Evolutionary conservation across 805 yeast genomes (phyloP).

Genomic region (Nakazawaea ambrosiae): DNA sequence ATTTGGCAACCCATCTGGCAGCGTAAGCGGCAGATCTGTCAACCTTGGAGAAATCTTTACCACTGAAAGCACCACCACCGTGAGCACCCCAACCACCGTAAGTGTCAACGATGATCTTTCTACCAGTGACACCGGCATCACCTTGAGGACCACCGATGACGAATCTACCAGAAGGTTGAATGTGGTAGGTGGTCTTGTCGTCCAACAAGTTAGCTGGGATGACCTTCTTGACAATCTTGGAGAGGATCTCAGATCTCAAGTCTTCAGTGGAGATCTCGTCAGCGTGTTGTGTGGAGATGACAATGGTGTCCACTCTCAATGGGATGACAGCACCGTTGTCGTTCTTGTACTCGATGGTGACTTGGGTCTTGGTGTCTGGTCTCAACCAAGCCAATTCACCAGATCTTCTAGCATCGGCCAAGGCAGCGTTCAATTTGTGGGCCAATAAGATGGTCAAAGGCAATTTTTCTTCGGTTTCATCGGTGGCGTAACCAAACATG

Average conservation of each 20-base stretch:
- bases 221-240: constrained; percentile 84
- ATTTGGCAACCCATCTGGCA: constrained; percentile 99
- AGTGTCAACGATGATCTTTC: constrained; percentile 98
- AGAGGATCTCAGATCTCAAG: constrained; percentile 68
- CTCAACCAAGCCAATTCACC: constrained; percentile 95
- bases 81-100: constrained; percentile 99
- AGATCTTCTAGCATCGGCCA: constrained; percentile 96
- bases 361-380: constrained; percentile 99
- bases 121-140: constrained; percentile 99
- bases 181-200: constrained; percentile 93
- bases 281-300: constrained; percentile 96
- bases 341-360: constrained; percentile 91
- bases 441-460: constrained; percentile 93
- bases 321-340: constrained; percentile 96
- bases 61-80: constrained; percentile 99
- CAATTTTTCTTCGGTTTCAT: constrained; percentile 95
- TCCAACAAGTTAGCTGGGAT: constrained; percentile 87
- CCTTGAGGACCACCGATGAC: constrained; percentile 99
- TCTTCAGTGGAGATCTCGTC: constrained; percentile 93
- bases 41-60: constrained; percentile 99
- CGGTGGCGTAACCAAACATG: constrained; percentile 99
- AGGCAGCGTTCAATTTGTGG: constrained; percentile 93
- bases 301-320: constrained; percentile 94
- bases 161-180: constrained; percentile 99
- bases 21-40: constrained; percentile 99